Base-by-base conservation (phyloP, 116 monocot genomes). In the Posidonia oceanica region DNA sequence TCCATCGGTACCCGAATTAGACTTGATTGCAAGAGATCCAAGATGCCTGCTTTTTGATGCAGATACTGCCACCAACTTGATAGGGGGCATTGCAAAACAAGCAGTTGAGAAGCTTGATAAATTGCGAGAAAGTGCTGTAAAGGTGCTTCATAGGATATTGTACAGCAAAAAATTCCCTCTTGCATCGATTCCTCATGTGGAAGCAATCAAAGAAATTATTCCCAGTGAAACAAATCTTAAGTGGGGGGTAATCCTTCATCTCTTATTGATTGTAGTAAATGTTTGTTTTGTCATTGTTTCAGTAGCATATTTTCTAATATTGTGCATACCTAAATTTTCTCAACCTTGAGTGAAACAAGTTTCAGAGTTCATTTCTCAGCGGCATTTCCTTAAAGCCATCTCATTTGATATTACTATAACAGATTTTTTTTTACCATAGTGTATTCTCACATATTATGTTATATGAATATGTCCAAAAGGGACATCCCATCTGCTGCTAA, bases 51-150 rank as follows among this genome's bases (percentile, higher is more conserved):
- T 92, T 39, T 87, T 92, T 85, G 85, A 92, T 89, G 67, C 63
- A 63, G 75, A 81, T 16, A 73, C 82, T 63, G 92, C 85, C 17
- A 74, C 78, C 14, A 74, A 75, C 14, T 80, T 97, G 52, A 62
- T 97, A 71, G 89, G 83, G 52, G 80, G 82, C 59, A 74, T 91
- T 74, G 89, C 89, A 71, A 97, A 92, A 42, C 97, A 97, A 74
- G 97, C 87, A 63, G 92, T 97, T 77, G 92, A 89, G 57, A 91
- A 92, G 77, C 75, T 89, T 64, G 92, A 91, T 69, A 89, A 87
- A 76, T 70, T 97, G 73, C 89, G 97, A 74, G 92, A 89, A 75
- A 63, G 71, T 65, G 86, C 97, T 75, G 77, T 80, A 4, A 91
- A 74, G 60, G 83, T 83, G 63, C 80, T 97, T 41, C 76, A 82